Evolutionary conservation across 805 yeast genomes (phyloP), one percentile per base, ranked within the genome.

Genomic region (Teunomyces pallodes): DNA sequence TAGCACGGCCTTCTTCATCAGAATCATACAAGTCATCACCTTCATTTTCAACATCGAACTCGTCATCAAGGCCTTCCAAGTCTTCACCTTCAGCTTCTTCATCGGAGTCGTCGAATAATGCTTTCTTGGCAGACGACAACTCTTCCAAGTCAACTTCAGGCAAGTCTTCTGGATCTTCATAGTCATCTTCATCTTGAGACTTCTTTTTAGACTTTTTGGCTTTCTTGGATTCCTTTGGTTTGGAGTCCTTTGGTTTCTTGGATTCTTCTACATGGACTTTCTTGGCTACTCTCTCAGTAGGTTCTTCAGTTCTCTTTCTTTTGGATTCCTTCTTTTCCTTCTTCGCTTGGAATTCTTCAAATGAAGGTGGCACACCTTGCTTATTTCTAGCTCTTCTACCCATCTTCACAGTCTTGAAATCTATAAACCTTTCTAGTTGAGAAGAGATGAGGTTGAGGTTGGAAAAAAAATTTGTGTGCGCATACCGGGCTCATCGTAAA

Each of bases 311-410:
- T 16, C 46, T 32, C 39, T 46, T 46, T 46, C 55, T 57, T 51
- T 54, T 55, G 33, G 53, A 12, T 28, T 46, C 45, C 38, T 52
- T 48, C 51, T 55, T 51, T 50, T 62, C 59, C 62, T 63, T 66
- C 50, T 62, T 66, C 31, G 54, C 54, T 55, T 82, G 82, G 66
- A 91, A 84, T 61, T 92, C 96, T 40, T 92, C 98, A 53, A 84
- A 74, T 5, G 90, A 65, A 31, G 97, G 97, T 57, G 98, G 98
- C 50, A 80, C 87, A 41, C 90, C 94, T 73, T 92, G 98, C 77
- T 89, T 92, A 61, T 89, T 86, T 70, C 86, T 90, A 50, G 89
- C 88, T 75, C 88, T 85, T 81, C 96, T 86, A 67, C 98, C 98
- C 96, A 91, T 89, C 36, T 28, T 14, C 4, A 20, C 24, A 20